Evolutionary conservation across 371 early-diverging fungal genomes (phyloP).

Genomic region (Coemansia linderi): DNA sequence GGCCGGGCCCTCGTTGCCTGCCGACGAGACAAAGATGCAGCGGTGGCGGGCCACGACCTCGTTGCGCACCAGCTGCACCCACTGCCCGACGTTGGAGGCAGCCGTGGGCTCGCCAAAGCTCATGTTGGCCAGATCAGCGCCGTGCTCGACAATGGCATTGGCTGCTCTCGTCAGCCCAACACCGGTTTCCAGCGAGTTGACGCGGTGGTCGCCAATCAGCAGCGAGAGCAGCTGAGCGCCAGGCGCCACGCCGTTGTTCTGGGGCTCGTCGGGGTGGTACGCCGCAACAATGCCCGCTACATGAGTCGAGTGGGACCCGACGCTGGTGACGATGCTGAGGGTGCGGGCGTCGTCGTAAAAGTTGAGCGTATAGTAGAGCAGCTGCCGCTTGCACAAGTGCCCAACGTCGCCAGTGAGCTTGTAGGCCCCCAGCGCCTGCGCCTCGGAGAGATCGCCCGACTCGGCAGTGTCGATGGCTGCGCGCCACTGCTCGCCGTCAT

Average conservation of each 20-base stretch:
- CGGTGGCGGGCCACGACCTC: constrained; percentile 82
- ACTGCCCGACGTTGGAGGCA: constrained; percentile 75
- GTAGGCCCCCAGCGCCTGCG: constrained; percentile 73
- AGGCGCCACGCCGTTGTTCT: constrained; percentile 88
- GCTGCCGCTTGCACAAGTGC: constrained; percentile 74
- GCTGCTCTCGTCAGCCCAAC: constrained; percentile 84
- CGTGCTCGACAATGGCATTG: constrained; percentile 71
- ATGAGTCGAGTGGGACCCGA: constrained; percentile 90
- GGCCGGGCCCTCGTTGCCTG: constrained; percentile 92
- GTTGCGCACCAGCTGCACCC: constrained; percentile 74
- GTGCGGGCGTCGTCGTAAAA: constrained; percentile 84
- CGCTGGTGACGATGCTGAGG: constrained; percentile 77
- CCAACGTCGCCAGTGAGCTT: constrained; percentile 74
- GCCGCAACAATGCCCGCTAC: constrained; percentile 89
- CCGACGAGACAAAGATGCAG: constrained; percentile 84
- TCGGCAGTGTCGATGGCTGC: constrained; percentile 81
- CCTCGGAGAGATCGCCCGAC: constrained; percentile 73
- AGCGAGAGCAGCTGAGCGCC: constrained; percentile 91
- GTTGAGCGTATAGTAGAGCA: constrained; percentile 82
- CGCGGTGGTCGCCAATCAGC: constrained; percentile 89
- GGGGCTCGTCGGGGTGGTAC: constrained; percentile 81
- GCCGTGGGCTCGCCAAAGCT: constrained; percentile 87
- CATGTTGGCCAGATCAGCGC: constrained; percentile 93
- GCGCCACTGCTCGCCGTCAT: constrained; percentile 86
- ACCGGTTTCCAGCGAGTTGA: constrained; percentile 89